phyloP scores from a whole-genome alignment of 176 grass and related monocot genomes.

The Chloris gayana region DNA sequence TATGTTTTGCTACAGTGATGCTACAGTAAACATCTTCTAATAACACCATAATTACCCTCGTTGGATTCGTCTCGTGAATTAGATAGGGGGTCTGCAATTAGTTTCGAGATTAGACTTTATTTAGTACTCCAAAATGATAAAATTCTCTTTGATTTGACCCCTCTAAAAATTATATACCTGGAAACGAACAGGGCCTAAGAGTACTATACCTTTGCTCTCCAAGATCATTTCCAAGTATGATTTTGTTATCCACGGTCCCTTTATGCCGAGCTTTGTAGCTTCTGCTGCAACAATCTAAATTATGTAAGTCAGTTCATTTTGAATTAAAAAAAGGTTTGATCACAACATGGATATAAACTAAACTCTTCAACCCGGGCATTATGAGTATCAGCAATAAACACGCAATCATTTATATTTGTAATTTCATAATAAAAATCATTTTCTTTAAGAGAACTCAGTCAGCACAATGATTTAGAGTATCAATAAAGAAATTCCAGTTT shows the following conservation, averaged over 20 bases:
- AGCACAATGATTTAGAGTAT: conserved; percentile 28
- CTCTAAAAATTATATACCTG: too few relatives aligned
- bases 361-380: background rate
- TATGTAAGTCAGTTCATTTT: conserved; percentile 51
- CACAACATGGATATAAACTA: conserved; percentile 24
- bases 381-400: background rate
- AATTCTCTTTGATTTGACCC: too few relatives aligned
- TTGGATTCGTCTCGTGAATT: too few relatives aligned
- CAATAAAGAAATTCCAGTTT: conserved; percentile 4
- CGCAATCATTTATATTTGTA: background rate
- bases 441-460: too few relatives aligned
- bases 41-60: too few relatives aligned
- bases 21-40: too few relatives aligned
- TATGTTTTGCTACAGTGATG: too few relatives aligned
- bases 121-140: too few relatives aligned
- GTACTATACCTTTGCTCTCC: conserved; percentile 78
- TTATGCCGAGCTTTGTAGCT: conserved; percentile 78
- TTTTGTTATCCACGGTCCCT: conserved; percentile 95
- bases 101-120: too few relatives aligned
- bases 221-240: conserved; percentile 99
- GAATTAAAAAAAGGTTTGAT: conserved; percentile 18
- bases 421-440: conserved; percentile 13
- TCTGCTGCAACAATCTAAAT: conserved; percentile 94
- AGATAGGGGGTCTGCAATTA: too few relatives aligned
- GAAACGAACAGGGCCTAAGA: too few relatives aligned